Evolutionary conservation across 495 filamentous ascomycete genomes (phyloP).

Genomic region (Friedmanniomyces simplex): DNA sequence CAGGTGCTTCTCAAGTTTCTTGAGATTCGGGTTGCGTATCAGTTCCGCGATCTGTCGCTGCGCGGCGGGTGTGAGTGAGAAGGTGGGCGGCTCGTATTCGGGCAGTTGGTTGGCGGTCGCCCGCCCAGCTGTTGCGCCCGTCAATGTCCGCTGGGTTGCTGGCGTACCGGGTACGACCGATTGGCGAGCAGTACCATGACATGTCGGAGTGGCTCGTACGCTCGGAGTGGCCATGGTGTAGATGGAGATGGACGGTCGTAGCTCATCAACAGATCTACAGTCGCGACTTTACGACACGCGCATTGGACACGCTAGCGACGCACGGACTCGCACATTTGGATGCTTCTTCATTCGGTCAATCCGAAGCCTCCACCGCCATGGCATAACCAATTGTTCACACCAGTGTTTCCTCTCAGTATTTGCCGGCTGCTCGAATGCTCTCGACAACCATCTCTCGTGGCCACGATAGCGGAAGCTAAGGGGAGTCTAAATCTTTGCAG

Average conservation of each 20-base stretch:
- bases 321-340: too few relatives aligned
- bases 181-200: not conserved
- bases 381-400: too few relatives aligned
- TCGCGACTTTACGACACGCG: not conserved
- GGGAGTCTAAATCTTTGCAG: too few relatives aligned
- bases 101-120: constrained; percentile 16
- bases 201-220: not conserved
- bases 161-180: not conserved
- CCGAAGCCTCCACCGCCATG: too few relatives aligned
- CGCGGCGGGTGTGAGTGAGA: constrained; percentile 24
- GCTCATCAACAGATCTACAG: not conserved
- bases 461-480: too few relatives aligned
- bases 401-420: too few relatives aligned
- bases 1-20: constrained; percentile 21
- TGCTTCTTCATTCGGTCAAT: not conserved
- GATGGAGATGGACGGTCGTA: not conserved
- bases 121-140: too few relatives aligned
- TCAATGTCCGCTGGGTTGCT: not conserved
- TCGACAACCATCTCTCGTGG: too few relatives aligned
- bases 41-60: constrained; percentile 22
- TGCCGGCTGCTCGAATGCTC: too few relatives aligned
- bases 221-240: not conserved
- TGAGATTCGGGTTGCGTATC: constrained; percentile 2
- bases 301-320: not conserved
- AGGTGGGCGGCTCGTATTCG: constrained; percentile 27